Conservation (phyloP, 1,139 yeast genomes). For the Hyphopichia burtonii region DNA sequence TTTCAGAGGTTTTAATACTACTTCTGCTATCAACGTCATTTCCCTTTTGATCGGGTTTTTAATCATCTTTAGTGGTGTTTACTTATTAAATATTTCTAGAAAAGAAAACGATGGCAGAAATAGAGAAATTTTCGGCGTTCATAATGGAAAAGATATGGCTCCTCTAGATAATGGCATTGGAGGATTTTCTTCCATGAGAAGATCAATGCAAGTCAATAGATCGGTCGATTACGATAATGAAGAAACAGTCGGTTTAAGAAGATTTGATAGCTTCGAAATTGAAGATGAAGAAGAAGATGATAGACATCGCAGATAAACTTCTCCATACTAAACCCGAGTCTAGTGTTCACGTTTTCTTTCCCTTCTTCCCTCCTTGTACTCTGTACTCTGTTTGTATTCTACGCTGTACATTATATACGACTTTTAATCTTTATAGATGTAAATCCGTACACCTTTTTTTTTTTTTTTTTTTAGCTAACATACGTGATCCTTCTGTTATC, state of each 20-base stretch:
- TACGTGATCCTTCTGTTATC: neutral
- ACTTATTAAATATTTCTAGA: slow-evolving; percentile 75
- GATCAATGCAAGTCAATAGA: slow-evolving; percentile 67
- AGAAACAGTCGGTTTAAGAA: slow-evolving; percentile 58
- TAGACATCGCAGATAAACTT: neutral
- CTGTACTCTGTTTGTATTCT: neutral
- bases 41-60: slow-evolving; percentile 86
- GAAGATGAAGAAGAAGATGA: slow-evolving; percentile 25
- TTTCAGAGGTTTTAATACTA: slow-evolving; percentile 84
- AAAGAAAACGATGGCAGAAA: slow-evolving; percentile 56
- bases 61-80: slow-evolving; percentile 86
- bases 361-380: neutral
- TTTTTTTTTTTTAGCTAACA: neutral
- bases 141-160: slow-evolving; percentile 52
- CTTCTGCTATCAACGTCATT: slow-evolving; percentile 76
- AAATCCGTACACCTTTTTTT: neutral
- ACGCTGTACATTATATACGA: neutral
- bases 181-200: slow-evolving; percentile 59
- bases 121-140: slow-evolving; percentile 62
- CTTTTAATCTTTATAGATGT: neutral
- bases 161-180: slow-evolving; percentile 88
- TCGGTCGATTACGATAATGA: slow-evolving; percentile 46
- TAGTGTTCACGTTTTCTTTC: neutral
- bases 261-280: slow-evolving; percentile 62
- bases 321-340: too few species aligned